Base-by-base conservation (phyloP, 1,284 basidiomycete species). In the Rhodotorula glutinis region DNA sequence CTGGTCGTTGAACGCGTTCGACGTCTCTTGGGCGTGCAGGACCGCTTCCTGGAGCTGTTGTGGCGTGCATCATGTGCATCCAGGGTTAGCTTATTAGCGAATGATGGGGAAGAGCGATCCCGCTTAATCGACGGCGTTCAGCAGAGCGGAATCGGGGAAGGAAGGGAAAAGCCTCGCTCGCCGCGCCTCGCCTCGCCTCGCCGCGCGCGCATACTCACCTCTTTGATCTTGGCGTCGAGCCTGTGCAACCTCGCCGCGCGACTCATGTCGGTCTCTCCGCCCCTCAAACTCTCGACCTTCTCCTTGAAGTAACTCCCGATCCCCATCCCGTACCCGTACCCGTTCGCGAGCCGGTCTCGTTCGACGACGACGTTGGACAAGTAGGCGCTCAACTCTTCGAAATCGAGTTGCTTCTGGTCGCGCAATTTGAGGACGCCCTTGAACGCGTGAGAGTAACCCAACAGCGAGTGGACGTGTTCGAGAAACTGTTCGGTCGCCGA, bases 341-440 rank as follows among this genome's bases (percentile, higher is more conserved):
- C 76, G 2, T 91, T 91, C 21, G 91, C 87, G 14, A 98, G 82
- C 49, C 95, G 83, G 78, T 98, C 96, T 17, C 95, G 88, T 80
- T 98, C 95, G 13, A 86, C 83, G 0, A 91, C 93, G 40, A 97
- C 87, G 11, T 89, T 89, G 3, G 91, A 91, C 10, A 99, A 83
- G 79, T 98, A 98, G 64, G 93, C 91, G 9, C 92, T 94, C 9
- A 98, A 85, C 77, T 98, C 95, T 79, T 99, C 95, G 74, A 98
- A 97, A 78, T 99, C 95, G 62, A 98, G 86, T 79, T 99, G 96
- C 79, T 98, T 98, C 80, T 98, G 92, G 79, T 98, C 96, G 55
- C 96, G 87, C 44, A 97, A 84, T 79, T 92, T 95, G 68, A 99
- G 85, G 9, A 97, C 91, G 13, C 88, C 87, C 59, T 91, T 87